These are phyloP conservation scores for Bruguiera sexangula DNA, from an alignment of 345 rosid genomes.

Conservation along the genomic window DNA sequence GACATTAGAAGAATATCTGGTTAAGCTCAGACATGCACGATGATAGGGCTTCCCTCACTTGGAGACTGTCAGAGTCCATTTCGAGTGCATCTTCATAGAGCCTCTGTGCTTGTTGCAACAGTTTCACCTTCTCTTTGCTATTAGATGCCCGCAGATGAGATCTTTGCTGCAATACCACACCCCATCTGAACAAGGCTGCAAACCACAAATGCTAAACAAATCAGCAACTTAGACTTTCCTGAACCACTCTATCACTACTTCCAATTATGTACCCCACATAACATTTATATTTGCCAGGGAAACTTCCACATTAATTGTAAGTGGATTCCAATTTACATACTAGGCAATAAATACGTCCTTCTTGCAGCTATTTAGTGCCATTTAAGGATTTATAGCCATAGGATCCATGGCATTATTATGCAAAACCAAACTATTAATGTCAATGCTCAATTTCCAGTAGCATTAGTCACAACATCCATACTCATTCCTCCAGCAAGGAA, in stretches of 20 bases:
- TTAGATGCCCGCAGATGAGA: slow-evolving; percentile 51
- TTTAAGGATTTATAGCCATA: background rate
- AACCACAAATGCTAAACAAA: background rate
- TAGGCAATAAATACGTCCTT: background rate
- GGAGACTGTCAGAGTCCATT: slow-evolving; percentile 51
- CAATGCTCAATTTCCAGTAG: background rate
- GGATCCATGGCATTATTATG: too few relatives aligned
- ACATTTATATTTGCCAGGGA: background rate
- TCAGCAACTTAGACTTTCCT: background rate
- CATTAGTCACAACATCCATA: background rate
- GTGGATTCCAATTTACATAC: too few relatives aligned
- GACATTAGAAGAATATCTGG: slow-evolving; percentile 22
- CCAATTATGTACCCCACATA: too few relatives aligned
- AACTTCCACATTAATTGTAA: background rate
- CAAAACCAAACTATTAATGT: too few relatives aligned
- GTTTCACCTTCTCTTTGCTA: slow-evolving; percentile 54
- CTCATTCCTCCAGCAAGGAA: background rate
- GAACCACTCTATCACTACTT: too few relatives aligned
- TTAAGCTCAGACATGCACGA: slow-evolving; percentile 55
- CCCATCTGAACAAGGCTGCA: slow-evolving; percentile 75
- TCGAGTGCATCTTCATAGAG: slow-evolving; percentile 64
- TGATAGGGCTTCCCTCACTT: slow-evolving; percentile 50
- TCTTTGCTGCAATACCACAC: slow-evolving; percentile 59
- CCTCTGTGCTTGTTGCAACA: slow-evolving; percentile 57
- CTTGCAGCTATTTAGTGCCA: background rate